Evolutionary conservation across 202 grass and related monocot genomes (phyloP).

Genomic region (Dendrocalamus latiflorus): DNA sequence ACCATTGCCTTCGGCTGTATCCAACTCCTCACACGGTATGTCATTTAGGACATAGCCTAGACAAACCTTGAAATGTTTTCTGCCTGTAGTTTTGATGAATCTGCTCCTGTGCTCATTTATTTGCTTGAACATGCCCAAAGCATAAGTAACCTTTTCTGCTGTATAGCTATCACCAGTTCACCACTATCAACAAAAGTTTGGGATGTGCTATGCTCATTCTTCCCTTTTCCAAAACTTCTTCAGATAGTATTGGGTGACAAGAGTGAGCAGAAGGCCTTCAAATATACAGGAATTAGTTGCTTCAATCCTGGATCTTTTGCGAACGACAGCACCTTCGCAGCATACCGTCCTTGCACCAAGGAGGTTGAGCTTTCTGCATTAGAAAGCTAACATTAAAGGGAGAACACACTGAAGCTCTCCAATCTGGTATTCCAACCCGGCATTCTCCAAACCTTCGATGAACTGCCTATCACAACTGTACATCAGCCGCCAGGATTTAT

Average conservation of each 20-base stretch:
- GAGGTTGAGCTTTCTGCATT: constrained; percentile 93
- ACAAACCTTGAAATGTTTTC: not conserved
- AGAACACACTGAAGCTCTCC: constrained; percentile 6
- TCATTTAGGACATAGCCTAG: constrained; percentile 18
- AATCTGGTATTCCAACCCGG: not conserved
- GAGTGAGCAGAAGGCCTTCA: constrained; percentile 96
- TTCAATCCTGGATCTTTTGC: constrained; percentile 97
- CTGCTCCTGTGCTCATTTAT: constrained; percentile 1
- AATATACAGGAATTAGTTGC: constrained; percentile 94
- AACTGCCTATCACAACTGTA: not conserved
- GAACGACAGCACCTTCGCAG: constrained; percentile 78
- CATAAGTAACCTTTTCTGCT: not conserved
- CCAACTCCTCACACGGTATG: constrained; percentile 86
- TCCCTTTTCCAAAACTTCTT: constrained; percentile 37
- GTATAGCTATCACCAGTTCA: not conserved
- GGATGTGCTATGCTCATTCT: constrained; percentile 20
- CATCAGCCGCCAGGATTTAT: constrained; percentile 3
- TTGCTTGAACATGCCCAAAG: constrained; percentile 9
- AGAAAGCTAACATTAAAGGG: constrained; percentile 48
- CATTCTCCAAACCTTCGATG: not conserved
- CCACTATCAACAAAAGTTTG: not conserved
- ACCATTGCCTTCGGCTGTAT: constrained; percentile 90
- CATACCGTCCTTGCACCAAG: constrained; percentile 85
- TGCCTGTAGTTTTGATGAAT: not conserved
- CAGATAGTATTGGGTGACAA: constrained; percentile 95